A percentile compares a stretch with the other conserved stretches of the same genome.
phyloP scores from a whole-genome alignment of 768 basidiomycete genomes.

The Glaciozyma antarctica region DNA sequence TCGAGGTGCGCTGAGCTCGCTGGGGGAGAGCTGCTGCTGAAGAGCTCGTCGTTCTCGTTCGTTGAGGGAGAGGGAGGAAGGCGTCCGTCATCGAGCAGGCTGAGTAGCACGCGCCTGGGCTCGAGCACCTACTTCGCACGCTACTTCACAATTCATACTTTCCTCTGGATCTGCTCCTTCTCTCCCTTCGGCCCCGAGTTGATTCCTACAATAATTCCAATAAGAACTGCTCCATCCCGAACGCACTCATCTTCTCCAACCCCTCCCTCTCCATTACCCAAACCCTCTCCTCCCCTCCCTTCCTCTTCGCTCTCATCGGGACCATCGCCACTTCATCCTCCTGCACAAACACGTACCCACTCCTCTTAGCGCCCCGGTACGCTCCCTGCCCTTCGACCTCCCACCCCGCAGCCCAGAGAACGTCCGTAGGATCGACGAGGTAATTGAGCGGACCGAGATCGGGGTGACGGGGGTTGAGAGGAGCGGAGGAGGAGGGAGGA shows the following conservation, averaged over 20 bases:
- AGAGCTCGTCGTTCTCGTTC: no score
- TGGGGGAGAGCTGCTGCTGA: no score
- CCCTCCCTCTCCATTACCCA: constrained; percentile 6
- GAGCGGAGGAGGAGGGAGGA: not conserved
- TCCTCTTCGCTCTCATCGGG: not conserved
- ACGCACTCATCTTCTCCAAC: not conserved
- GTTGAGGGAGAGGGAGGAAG: no score
- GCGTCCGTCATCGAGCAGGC: no score
- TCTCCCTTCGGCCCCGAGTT: no score
- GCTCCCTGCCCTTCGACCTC: not conserved
- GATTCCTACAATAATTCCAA: not conserved
- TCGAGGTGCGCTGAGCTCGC: no score
- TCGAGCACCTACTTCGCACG: no score
- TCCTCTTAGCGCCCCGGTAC: not conserved
- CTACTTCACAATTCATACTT: no score
- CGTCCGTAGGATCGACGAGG: not conserved
- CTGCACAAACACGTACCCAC: constrained; percentile 1
- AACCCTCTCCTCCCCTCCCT: not conserved
- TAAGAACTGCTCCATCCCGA: not conserved
- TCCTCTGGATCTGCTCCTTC: no score
- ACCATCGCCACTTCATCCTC: not conserved
- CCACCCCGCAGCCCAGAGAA: constrained; percentile 11
- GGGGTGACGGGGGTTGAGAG: not conserved
- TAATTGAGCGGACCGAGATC: constrained; percentile 2
- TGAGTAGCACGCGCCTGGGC: no score